Base-by-base conservation (phyloP, 495 filamentous ascomycete genomes). In the Aspergillus asperescens region DNA sequence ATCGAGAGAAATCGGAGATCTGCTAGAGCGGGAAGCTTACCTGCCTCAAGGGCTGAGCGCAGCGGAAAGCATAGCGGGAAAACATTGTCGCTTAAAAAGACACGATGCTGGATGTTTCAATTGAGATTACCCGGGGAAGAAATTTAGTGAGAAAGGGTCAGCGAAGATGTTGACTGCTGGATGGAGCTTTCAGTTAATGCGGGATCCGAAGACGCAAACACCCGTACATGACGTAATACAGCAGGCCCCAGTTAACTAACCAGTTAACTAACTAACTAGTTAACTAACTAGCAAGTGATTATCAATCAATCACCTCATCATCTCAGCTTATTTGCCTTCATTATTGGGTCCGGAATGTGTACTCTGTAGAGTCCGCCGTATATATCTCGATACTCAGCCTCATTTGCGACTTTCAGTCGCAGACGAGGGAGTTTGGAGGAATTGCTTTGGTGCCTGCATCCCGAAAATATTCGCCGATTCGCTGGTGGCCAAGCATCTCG, bases 21-120 rank as follows among this genome's bases (percentile, higher is more conserved):
- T 22, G 22, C n/a, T 23, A n/a, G n/a, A 27, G 42, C 13, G 12
- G 40, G 13, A 7, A 18, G n/a, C 34, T 49, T 61, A 78, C 77
- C 70, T 75, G 73, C 62, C 67, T 72, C 41, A 77, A 50, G 27
- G 75, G 73, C 65, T 74, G 74, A 35, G 71, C 72, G 34, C 68
- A 71, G 58, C 74, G 70, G 63, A 78, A 72, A 44, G 65, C 56
- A 48, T 76, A 69, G 65, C 75, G 72, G 27, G 74, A 65, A 50
- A 79, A 77, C 77, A 79, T 79, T 50, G 48, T 71, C 25, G 48
- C 46, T 48, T 20, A 28, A 63, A 46, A 53, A 43, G 12, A n/a
- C 12, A 51, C 48, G 39, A 7, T 9, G 29, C 50, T 49, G 25
- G 28, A 47, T 40, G 43, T n/a, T 19, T 56, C 40, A 54, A 56